phyloP scores from a whole-genome alignment of 2,329 filamentous ascomycete species.

The Parafenestella ontariensis region DNA sequence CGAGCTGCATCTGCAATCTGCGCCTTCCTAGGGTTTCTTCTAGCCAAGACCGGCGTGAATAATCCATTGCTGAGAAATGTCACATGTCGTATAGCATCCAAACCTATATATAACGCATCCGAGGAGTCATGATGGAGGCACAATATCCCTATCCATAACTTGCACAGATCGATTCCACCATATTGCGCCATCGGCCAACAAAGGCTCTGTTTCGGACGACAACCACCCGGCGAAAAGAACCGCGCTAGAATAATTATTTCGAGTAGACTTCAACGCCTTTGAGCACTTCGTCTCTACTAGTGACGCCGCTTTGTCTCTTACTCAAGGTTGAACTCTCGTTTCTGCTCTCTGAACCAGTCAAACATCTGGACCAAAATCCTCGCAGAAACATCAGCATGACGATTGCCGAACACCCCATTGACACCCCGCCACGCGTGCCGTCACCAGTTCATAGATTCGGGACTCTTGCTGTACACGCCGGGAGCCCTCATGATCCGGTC shows the following conservation, averaged over 20 bases:
- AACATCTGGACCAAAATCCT: not conserved
- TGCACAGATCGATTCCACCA: slow-evolving; percentile 10
- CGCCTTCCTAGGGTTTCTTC: slow-evolving; percentile 1
- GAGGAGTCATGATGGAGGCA: slow-evolving; percentile 7
- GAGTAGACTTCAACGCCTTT: slow-evolving; percentile 16
- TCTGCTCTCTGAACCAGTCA: not conserved
- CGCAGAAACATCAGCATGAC: slow-evolving; percentile 41
- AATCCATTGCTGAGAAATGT: slow-evolving; percentile 37
- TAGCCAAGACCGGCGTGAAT: slow-evolving; percentile 18
- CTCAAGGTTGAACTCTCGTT: not conserved
- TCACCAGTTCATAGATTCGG: slow-evolving; percentile 84
- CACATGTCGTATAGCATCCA: slow-evolving; percentile 6
- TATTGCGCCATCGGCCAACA: slow-evolving; percentile 34
- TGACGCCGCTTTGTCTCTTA: not conserved
- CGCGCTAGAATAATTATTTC: slow-evolving; percentile 19
- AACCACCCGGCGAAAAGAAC: slow-evolving; percentile 17
- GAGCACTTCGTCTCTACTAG: slow-evolving; percentile 4
- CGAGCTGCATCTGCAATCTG: slow-evolving; percentile 13
- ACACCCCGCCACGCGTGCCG: slow-evolving; percentile 75
- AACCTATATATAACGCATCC: slow-evolving; percentile 14
- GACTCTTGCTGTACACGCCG: slow-evolving; percentile 93
- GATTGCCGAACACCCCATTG: slow-evolving; percentile 62
- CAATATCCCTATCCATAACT: not conserved
- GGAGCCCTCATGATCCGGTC: slow-evolving; percentile 84
- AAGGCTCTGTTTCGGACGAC: slow-evolving; percentile 19